Percentiles rank a stretch among this genome's conserved stretches.
These are phyloP conservation scores for Boletus sp. DNA, from an alignment of 768 basidiomycete genomes.

Conservation along the genomic window DNA sequence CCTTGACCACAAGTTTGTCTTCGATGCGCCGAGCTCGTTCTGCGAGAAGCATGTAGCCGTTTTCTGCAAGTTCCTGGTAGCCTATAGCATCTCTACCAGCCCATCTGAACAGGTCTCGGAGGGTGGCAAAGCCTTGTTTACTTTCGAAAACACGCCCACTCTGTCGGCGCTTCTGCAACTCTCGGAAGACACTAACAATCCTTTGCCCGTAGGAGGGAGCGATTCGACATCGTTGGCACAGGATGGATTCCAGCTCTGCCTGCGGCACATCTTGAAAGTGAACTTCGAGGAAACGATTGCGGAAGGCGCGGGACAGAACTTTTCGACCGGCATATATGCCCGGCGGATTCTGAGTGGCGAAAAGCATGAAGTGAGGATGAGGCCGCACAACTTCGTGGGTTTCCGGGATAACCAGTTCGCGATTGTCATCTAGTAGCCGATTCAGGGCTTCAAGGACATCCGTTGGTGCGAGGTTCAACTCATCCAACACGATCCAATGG, in stretches of 20 bases:
- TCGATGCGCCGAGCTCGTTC: conserved; percentile 84
- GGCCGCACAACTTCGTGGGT: conserved; percentile 93
- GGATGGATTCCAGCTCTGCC: conserved; percentile 86
- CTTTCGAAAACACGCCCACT: conserved; percentile 93
- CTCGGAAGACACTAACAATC: conserved; percentile 90
- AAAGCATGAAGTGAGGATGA: conserved; percentile 95
- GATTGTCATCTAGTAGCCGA: conserved; percentile 93
- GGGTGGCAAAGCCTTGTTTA: conserved; percentile 94
- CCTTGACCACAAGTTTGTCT: conserved; percentile 87
- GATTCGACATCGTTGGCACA: conserved; percentile 89
- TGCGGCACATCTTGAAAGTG: conserved; percentile 98
- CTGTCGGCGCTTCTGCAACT: conserved; percentile 90
- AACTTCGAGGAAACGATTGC: conserved; percentile 96
- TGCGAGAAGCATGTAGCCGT: conserved; percentile 96
- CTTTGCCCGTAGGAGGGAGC: conserved; percentile 90
- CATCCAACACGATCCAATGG: conserved; percentile 98
- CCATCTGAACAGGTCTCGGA: conserved; percentile 98
- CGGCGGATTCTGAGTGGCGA: conserved; percentile 97
- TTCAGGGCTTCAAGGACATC: conserved; percentile 98
- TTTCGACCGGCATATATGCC: conserved; percentile 95
- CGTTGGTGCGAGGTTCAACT: conserved; percentile 95
- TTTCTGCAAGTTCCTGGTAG: conserved; percentile 90
- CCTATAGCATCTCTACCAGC: conserved; percentile 85
- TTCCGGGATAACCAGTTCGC: conserved; percentile 93
- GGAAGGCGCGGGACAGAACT: conserved; percentile 90